phyloP scores from a whole-genome alignment of 2,329 filamentous ascomycete species.

The Raffaelea albimanens region DNA sequence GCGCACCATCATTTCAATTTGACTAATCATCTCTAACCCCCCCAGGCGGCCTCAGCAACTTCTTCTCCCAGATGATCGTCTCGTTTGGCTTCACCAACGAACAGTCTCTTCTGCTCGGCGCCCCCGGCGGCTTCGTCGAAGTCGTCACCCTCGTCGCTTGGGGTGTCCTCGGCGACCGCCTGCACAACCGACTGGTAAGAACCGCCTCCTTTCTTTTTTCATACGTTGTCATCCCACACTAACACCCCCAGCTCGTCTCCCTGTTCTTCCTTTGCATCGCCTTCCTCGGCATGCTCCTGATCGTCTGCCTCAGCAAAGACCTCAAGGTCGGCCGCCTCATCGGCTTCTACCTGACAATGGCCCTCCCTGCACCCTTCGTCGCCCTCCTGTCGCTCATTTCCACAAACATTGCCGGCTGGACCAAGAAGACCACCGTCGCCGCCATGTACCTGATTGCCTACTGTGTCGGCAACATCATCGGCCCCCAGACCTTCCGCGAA shows the following conservation, averaged over 20 bases:
- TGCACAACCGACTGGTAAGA: constrained; percentile 40
- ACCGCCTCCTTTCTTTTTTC: constrained; percentile 3
- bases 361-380: constrained; percentile 52
- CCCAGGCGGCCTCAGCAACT: constrained; percentile 21
- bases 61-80: constrained; percentile 32
- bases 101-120: constrained; percentile 55
- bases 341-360: constrained; percentile 57
- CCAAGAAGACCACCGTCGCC: constrained; percentile 49
- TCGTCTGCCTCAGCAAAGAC: constrained; percentile 49
- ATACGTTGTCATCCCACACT: constrained; percentile 7
- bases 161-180: constrained; percentile 44
- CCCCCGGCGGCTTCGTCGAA: constrained; percentile 56
- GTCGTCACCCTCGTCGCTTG: constrained; percentile 17
- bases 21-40: no score
- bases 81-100: constrained; percentile 55
- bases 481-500: constrained; percentile 47
- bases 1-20: no score
- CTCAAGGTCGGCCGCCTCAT: constrained; percentile 49
- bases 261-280: constrained; percentile 39
- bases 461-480: constrained; percentile 42
- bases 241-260: constrained; percentile 32
- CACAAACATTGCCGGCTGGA: constrained; percentile 48
- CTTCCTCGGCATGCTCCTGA: constrained; percentile 54
- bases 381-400: constrained; percentile 53
- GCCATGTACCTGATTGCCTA: constrained; percentile 43